Evolutionary conservation across 148 eudicot species (phyloP), one percentile per base, ranked within the genome.

Genomic region (Drosera capensis): DNA sequence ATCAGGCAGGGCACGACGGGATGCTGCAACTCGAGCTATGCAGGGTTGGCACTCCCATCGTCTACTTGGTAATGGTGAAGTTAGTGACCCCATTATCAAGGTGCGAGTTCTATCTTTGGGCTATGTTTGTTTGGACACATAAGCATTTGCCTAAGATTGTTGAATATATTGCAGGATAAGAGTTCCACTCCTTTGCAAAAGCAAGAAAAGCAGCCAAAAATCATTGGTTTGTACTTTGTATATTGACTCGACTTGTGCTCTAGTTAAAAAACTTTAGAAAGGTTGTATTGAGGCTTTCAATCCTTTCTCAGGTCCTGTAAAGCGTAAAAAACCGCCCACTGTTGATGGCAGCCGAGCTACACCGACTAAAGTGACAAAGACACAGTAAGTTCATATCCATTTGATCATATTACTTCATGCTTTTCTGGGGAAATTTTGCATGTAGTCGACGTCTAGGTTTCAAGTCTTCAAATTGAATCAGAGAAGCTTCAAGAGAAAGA

Each of bases 31-130:
- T 66, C 75, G 71, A 57, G 74, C 78, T 22, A 67, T 79, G 77
- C 70, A 87, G 67, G 85, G 85, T 46, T 78, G 85, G 85, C 77
- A 78, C 53, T 70, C 85, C 48, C 79, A 73, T 54, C 79, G 85
- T 46, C 66, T 66, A 66, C 71, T 65, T 52, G 71, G 85, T 49
- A 87, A 82, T 70, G 94, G 96, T 42, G 94, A 79, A 68, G 96
- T 86, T 68, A 84, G 79, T 43, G 80, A 70, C 36, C 70, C 79
- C 46, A 68, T 73, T 48, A 70, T 78, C 17, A 73, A 78, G 80
- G 79, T 78, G 52, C 66, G 39, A 16, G 15, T 39, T 23, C 15
- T 17, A 43, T 25, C 18, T 39, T 28, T 3, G 15, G 23, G 7
- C 4, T 40, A 20, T 7, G 29, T 38, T 17, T 16, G 2, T 18